These are phyloP conservation scores for Zymoseptoria ardabiliae DNA, from an alignment of 2,329 filamentous ascomycete species.

Conservation along the genomic window DNA sequence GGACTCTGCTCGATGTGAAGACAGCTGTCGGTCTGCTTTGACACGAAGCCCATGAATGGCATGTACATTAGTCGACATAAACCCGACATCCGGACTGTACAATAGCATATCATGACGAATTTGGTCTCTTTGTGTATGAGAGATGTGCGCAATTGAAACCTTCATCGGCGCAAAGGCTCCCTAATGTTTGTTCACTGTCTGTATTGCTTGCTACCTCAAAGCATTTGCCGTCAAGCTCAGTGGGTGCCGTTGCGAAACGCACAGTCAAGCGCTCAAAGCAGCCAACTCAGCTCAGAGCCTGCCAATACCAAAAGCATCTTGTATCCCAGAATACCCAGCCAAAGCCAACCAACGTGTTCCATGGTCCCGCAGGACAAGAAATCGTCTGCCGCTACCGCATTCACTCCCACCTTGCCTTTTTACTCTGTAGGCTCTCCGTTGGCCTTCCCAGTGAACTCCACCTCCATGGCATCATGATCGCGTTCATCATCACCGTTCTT, in stretches of 20 bases:
- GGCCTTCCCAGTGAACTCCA: not conserved
- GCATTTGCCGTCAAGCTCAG: not conserved
- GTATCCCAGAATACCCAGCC: not conserved
- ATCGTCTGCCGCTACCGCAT: not conserved
- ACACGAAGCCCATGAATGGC: not conserved
- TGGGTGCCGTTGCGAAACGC: not conserved
- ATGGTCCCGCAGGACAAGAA: not conserved
- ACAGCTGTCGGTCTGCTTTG: slow-evolving; percentile 36
- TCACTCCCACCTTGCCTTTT: not conserved
- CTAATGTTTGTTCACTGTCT: not conserved
- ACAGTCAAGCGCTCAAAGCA: not conserved
- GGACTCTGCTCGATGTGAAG: slow-evolving; percentile 42
- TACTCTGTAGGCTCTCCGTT: not conserved
- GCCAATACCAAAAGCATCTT: not conserved
- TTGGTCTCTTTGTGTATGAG: slow-evolving; percentile 6
- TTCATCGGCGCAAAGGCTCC: not conserved
- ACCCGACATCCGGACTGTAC: not conserved
- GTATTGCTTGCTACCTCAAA: not conserved
- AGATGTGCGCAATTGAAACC: slow-evolving; percentile 1
- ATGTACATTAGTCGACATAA: not conserved
- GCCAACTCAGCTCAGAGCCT: not conserved
- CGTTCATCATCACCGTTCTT: not conserved
- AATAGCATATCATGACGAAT: not conserved
- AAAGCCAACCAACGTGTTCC: not conserved
- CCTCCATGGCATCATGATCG: not conserved